Evolutionary conservation across 1,284 basidiomycete species (phyloP), one percentile per base, ranked within the genome.

Genomic region (Cystobasidiaceae sp.): DNA sequence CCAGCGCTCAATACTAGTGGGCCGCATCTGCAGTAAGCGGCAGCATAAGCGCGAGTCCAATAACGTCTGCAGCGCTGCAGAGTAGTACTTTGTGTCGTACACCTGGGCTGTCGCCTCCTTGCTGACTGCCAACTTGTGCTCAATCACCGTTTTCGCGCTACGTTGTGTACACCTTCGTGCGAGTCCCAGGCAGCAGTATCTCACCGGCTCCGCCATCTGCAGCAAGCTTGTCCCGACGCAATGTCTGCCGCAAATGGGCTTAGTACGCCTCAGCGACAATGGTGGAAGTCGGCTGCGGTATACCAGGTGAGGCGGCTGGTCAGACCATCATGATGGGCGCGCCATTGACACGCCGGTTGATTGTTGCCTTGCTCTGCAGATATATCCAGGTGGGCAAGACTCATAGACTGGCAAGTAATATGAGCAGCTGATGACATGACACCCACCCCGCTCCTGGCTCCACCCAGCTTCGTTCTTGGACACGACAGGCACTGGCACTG

Each of bases 391-490:
- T 33, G 30, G 6, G 28, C 37, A 37, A 4, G 46, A 15, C n/a
- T 7, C 39, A 21, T 30, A n/a, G 9, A 48, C 8, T 25, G n/a
- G 17, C 21, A 13, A 21, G n/a, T 21, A 54, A 34, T 21, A 51
- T 28, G 19, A 30, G 6, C 27, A n/a, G 9, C 3, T 48, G 25
- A 23, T 27, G 55, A 27, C 19, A 21, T 34, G 8, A 4, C 21
- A 41, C 23, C 63, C 3, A 39, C 11, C 37, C n/a, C n/a, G n/a
- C n/a, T 61, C 23, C 32, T 61, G 74, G 68, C 86, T 90, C 76
- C 89, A 88, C 76, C 87, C 87, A 1, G 78, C 82, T 55, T 86
- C 85, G 0, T 90, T 88, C 79, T 80, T 79, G 66, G 87, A 89
- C 73, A 82, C 84, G 43, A 88, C 86, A 68, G 85, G 84, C 8